Base-by-base conservation (phyloP, 1,139 yeast species). In the Candida tropicalis region DNA sequence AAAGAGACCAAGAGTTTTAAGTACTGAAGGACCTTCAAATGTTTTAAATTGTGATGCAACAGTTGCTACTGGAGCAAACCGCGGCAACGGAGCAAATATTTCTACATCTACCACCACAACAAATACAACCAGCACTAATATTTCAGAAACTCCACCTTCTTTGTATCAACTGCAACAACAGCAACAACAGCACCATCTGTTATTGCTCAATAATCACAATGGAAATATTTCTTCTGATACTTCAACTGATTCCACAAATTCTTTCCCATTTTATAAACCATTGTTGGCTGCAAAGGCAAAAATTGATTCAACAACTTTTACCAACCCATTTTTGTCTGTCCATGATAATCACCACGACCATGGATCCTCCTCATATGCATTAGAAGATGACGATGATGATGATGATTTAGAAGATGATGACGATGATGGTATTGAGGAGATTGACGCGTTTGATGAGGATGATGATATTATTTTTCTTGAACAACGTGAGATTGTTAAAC, bases 1-100 rank as follows among this genome's bases (percentile, higher is more conserved):
- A 49, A 73, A 73, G 49, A 60, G 79, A 51, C 77, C 79, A 32
- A 66, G 79, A 56, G 77, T 77, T 25, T 70, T 73, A 51, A 46
- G 39, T 11, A 36, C 39, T 24, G 39, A 36, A 12, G 29, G 39
- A 18, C 39, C 32, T 26, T 24, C 39, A 12, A 68, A 75, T 51
- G 77, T 68, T 45, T 61, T 66, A 12, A 31, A 31, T 28, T 68
- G 70, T 50, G 72, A 64, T 46, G 54, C 49, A 49, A 40, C 40
- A 7, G 32, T 20, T 12, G 28, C 43, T 24, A 36, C 32, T 18
- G 35, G 43, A 23, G 32, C 40, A 20, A 38, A 28, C 42, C 9
- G 38, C 35, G 42, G 36, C 35, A 38, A 26, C 24, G 12, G 5
- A 45, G 16, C 34, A 42, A 36, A 12, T 46, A 20, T 23, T 31